These are phyloP conservation scores for Cinnamomum micranthum DNA, from an alignment of 164 flowering plant genomes.

Conservation along the genomic window DNA sequence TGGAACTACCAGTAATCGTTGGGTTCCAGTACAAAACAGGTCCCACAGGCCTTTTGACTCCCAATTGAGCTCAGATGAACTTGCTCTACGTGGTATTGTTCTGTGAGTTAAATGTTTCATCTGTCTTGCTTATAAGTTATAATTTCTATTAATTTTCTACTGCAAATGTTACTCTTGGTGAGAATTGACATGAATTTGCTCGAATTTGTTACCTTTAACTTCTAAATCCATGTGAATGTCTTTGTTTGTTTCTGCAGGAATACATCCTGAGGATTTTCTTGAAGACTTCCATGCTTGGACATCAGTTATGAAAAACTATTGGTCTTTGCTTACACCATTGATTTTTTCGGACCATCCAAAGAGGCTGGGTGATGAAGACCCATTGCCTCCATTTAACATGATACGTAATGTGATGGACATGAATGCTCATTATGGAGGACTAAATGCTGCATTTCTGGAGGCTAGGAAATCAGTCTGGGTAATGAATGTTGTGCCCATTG, in stretches of 20 bases:
- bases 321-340: slow-evolving; percentile 94
- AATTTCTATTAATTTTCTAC: too few relatives aligned
- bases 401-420: slow-evolving; percentile 95
- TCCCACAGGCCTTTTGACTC: slow-evolving; percentile 39
- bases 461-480: slow-evolving; percentile 78
- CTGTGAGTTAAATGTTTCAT: not conserved
- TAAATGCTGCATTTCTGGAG: slow-evolving; percentile 82
- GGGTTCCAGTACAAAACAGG: slow-evolving; percentile 80
- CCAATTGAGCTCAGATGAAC: slow-evolving; percentile 48
- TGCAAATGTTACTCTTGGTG: not conserved
- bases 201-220: not conserved
- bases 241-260: slow-evolving; percentile 47
- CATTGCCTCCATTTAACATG: slow-evolving; percentile 93
- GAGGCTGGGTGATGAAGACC: slow-evolving; percentile 98
- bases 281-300: slow-evolving; percentile 69
- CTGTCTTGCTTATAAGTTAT: too few relatives aligned
- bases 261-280: slow-evolving; percentile 60
- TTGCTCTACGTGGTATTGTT: slow-evolving; percentile 73
- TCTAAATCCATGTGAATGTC: not conserved
- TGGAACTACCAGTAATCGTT: slow-evolving; percentile 72
- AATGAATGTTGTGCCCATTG: slow-evolving; percentile 89
- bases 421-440: slow-evolving; percentile 90
- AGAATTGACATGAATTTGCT: not conserved
- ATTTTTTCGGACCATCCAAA: slow-evolving; percentile 99
- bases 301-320: slow-evolving; percentile 69